phyloP scores from a whole-genome alignment of 2,329 filamentous ascomycete species.

The Talaromyces sp. region DNA sequence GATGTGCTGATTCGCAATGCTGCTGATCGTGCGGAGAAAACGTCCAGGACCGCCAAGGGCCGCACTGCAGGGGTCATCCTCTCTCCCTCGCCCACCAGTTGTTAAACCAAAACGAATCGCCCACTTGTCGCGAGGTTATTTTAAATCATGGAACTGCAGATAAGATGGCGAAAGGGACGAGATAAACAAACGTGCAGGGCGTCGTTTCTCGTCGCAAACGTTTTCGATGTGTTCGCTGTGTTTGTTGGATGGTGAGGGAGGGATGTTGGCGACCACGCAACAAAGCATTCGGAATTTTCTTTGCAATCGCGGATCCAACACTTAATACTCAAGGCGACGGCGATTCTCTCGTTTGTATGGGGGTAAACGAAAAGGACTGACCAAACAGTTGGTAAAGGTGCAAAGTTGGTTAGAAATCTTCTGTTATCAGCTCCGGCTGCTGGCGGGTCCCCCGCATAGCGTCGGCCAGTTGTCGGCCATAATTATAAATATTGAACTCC shows the following conservation, averaged over 20 bases:
- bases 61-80: conserved; percentile 9
- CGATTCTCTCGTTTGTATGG: neutral
- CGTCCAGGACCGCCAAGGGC: conserved; percentile 1
- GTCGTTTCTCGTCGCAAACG: neutral
- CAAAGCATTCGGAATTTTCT: neutral
- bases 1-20: neutral
- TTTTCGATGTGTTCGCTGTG: too few species aligned
- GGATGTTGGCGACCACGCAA: too few species aligned
- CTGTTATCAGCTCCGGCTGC: neutral
- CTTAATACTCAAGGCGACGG: neutral
- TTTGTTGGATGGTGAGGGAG: too few species aligned
- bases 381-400: neutral
- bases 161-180: neutral
- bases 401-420: neutral
- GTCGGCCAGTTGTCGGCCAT: neutral
- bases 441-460: neutral
- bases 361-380: neutral
- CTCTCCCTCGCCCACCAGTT: neutral
- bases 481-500: too few species aligned
- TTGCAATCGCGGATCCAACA: neutral
- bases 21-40: conserved; percentile 2
- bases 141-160: neutral
- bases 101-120: neutral
- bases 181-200: neutral
- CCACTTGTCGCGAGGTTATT: neutral